Percentiles rank a stretch among this genome's conserved stretches.
These are phyloP conservation scores for Thielaviopsis ethacetica DNA, from an alignment of 2,329 filamentous ascomycete genomes.

Conservation along the genomic window DNA sequence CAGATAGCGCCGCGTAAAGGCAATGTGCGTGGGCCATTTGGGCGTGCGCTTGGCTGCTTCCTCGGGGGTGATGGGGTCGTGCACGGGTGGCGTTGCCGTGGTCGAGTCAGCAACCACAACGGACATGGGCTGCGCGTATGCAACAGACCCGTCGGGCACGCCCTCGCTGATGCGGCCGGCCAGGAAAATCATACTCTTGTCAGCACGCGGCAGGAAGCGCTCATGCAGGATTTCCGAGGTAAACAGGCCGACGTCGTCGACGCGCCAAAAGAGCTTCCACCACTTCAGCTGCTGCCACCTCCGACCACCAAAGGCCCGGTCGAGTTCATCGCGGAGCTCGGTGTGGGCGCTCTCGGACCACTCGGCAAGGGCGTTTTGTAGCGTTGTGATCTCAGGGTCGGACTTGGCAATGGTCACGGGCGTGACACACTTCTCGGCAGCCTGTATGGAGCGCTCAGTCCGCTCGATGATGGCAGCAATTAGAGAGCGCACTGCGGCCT, in stretches of 20 bases:
- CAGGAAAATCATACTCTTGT: conserved; percentile 69
- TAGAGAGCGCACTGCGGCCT: conserved; percentile 48
- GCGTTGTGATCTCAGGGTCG: conserved; percentile 20
- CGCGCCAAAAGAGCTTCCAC: conserved; percentile 93
- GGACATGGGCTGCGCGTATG: conserved; percentile 23
- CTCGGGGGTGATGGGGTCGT: conserved; percentile 8
- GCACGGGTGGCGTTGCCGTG: neutral
- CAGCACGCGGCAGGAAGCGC: conserved; percentile 61
- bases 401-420: conserved; percentile 19
- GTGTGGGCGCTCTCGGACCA: conserved; percentile 73
- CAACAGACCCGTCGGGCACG: conserved; percentile 15
- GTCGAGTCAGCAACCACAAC: conserved; percentile 1
- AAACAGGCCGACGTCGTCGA: conserved; percentile 79
- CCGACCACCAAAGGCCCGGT: conserved; percentile 57
- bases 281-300: conserved; percentile 70
- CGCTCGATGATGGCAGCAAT: conserved; percentile 49
- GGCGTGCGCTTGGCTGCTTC: conserved; percentile 14
- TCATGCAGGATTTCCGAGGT: conserved; percentile 62
- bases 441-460: conserved; percentile 32
- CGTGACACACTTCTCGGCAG: conserved; percentile 27
- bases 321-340: conserved; percentile 67
- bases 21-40: conserved; percentile 62
- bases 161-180: conserved; percentile 54
- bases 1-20: conserved; percentile 50
- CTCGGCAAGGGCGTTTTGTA: conserved; percentile 40